phyloP scores from a whole-genome alignment of 2,329 filamentous ascomycete genomes.

The Dothideomycetes sp. region DNA sequence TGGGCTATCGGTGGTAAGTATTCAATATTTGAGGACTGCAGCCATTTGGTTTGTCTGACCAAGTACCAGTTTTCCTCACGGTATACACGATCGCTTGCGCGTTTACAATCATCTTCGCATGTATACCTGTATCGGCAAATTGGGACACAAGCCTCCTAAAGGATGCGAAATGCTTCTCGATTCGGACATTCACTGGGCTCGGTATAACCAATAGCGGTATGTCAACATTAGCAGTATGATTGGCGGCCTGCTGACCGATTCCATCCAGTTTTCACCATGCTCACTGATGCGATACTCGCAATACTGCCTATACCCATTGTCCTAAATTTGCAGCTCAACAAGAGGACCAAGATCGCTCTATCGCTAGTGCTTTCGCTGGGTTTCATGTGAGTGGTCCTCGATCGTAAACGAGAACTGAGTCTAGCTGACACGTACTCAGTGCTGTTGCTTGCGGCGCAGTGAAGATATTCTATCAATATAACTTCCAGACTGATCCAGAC shows the following conservation, averaged over 20 bases:
- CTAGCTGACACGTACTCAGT: not conserved
- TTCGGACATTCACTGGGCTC: constrained; percentile 29
- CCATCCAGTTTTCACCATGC: constrained; percentile 23
- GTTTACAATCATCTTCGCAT: constrained; percentile 38
- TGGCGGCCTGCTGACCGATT: constrained; percentile 2
- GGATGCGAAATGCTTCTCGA: constrained; percentile 32
- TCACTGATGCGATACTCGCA: constrained; percentile 31
- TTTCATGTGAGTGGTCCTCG: constrained; percentile 16
- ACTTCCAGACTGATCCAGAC: constrained; percentile 24
- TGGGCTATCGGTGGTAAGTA: constrained; percentile 31
- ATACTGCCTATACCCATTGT: constrained; percentile 32
- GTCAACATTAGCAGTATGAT: constrained; percentile 9
- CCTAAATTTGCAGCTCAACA: constrained; percentile 31
- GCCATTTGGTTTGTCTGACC: too few species aligned
- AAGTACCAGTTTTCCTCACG: constrained; percentile 29
- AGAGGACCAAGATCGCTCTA: constrained; percentile 29
- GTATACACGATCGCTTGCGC: constrained; percentile 31
- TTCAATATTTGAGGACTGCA: not conserved
- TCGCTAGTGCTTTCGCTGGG: constrained; percentile 26
- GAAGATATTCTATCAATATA: constrained; percentile 29
- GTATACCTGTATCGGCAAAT: constrained; percentile 31
- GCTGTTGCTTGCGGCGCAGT: constrained; percentile 32
- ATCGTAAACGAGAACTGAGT: not conserved
- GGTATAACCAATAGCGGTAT: constrained; percentile 36
- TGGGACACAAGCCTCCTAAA: constrained; percentile 27